Base-by-base conservation (phyloP, 805 yeast genomes). In the Clavispora carvajalis region DNA sequence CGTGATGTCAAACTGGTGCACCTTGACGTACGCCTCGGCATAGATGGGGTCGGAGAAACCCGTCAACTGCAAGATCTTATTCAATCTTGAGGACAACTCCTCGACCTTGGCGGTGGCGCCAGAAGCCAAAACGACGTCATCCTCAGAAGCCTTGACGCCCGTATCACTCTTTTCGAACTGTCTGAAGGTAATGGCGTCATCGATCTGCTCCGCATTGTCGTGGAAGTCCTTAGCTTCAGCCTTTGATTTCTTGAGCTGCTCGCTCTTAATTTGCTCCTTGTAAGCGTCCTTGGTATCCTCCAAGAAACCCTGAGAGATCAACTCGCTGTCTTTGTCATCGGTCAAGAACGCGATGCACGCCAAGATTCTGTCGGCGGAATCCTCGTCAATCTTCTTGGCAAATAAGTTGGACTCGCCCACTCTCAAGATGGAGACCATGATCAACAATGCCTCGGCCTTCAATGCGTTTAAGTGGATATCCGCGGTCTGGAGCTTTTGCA, bases 41-140 rank as follows among this genome's bases (percentile, higher is more conserved):
- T 93, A 93, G 24, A 93, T 95, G 16, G 98, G 95, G 62, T 93
- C 99, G 0, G 96, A 85, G 64, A 89, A 93, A 13, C 99, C 99
- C n/a, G 99, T 91, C 51, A 93, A 76, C 60, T 87, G 98, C 37
- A 88, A 81, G 54, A 95, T 85, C 62, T 87, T 89, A 62, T 80
- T 84, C 57, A 93, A 75, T 65, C 87, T 84, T 1, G 96, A 88
- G 5, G 85, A 71, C 46, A 81, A 67, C 36, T 79, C 77, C 53
- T 76, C 85, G 46, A 70, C 71, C 48, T 73, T 76, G 6, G 73
- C 61, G 22, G 71, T 67, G 21, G 72, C 66, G 25, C 72, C 76
- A 5, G 76, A 60, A 5, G 85, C 84, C 42, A 77, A 70, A 9
- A 72, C 59, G 34, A 82, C 59, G 53, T 85, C 93, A 49, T 80